These are phyloP conservation scores for Coniochaeta sp. DNA, from an alignment of 2,329 filamentous ascomycete genomes.

Conservation along the genomic window DNA sequence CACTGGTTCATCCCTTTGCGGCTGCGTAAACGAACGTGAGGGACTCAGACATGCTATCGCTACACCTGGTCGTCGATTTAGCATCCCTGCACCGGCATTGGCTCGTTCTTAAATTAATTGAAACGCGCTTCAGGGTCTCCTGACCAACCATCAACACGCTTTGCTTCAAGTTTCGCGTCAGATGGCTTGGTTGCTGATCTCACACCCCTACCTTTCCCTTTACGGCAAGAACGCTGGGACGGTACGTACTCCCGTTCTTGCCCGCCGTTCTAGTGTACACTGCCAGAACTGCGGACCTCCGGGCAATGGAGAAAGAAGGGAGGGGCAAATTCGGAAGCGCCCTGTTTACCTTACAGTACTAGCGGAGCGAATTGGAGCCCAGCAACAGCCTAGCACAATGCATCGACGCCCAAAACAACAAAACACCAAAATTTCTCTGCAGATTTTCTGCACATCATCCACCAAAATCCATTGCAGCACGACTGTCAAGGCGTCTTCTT, in stretches of 20 bases:
- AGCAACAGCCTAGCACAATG: conserved; percentile 14
- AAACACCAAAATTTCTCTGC: conserved; percentile 2
- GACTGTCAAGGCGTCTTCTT: neutral
- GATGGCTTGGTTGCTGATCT: neutral
- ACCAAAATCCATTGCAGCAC: neutral
- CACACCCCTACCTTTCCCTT: conserved; percentile 1
- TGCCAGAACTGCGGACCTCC: neutral
- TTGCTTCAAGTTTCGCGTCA: conserved; percentile 15
- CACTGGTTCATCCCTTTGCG: too few relatives aligned
- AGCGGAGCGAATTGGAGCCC: conserved; percentile 7
- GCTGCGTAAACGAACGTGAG: too few relatives aligned
- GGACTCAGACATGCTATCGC: neutral
- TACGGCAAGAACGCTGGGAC: neutral
- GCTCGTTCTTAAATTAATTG: conserved; percentile 16
- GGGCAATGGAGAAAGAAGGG: conserved; percentile 9
- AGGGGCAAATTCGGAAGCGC: conserved; percentile 4
- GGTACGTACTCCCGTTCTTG: neutral
- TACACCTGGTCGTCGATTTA: neutral
- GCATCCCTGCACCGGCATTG: conserved; percentile 9
- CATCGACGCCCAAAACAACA: conserved; percentile 17
- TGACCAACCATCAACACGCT: conserved; percentile 17
- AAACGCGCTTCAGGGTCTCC: conserved; percentile 15
- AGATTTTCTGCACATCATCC: conserved; percentile 1
- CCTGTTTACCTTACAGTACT: conserved; percentile 7
- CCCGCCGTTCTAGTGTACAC: too few relatives aligned